phyloP scores from a whole-genome alignment of 2,329 filamentous ascomycete genomes.

The Cryphonectria parasitica region DNA sequence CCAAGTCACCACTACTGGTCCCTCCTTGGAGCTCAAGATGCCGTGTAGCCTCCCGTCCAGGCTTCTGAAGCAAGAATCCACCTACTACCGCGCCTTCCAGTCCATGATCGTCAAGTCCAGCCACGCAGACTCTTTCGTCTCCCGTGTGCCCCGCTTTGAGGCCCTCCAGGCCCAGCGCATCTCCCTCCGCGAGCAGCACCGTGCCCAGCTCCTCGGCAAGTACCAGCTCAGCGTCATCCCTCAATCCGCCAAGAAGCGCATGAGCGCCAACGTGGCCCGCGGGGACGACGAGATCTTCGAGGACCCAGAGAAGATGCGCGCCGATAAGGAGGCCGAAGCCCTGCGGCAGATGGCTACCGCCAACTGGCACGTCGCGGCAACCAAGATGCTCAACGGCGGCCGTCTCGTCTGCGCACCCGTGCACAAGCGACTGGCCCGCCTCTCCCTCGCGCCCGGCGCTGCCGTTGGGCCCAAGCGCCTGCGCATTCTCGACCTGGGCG shows the following conservation, averaged over 20 bases:
- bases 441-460: constrained; percentile 50
- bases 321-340: constrained; percentile 80
- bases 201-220: constrained; percentile 82
- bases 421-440: constrained; percentile 62
- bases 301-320: constrained; percentile 65
- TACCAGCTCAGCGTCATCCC: constrained; percentile 75
- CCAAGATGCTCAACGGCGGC: constrained; percentile 66
- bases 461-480: constrained; percentile 51
- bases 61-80: constrained; percentile 66
- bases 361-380: constrained; percentile 64
- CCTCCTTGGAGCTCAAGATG: constrained; percentile 41
- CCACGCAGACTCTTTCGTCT: constrained; percentile 77
- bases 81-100: constrained; percentile 88
- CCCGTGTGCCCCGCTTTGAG: constrained; percentile 84
- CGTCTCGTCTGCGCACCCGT: constrained; percentile 66
- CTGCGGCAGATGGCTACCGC: constrained; percentile 69
- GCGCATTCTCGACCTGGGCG: constrained; percentile 83
- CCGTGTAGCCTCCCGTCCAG: constrained; percentile 57
- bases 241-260: constrained; percentile 71
- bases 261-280: constrained; percentile 73
- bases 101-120: constrained; percentile 70
- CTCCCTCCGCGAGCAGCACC: constrained; percentile 72
- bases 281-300: constrained; percentile 68
- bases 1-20: constrained; percentile 44
- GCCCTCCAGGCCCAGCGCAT: constrained; percentile 83